Conservation (phyloP, 164 flowering plant genomes). For the Santalum album region DNA sequence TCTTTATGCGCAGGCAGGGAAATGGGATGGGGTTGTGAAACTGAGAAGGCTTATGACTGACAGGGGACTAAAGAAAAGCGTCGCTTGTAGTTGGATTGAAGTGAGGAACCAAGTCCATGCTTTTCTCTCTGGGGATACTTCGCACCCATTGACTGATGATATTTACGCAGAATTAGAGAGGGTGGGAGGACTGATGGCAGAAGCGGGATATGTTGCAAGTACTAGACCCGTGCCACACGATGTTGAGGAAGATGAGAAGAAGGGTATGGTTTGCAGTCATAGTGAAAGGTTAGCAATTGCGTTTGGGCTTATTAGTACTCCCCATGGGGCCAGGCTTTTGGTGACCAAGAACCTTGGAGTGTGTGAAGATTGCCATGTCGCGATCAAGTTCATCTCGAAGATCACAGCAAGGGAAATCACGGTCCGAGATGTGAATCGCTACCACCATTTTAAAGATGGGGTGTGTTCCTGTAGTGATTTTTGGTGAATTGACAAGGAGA, state of each 20-base stretch:
- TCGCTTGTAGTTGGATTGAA: constrained; percentile 44
- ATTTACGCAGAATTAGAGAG: constrained; percentile 35
- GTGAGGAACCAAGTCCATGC: constrained; percentile 33
- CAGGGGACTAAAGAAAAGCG: constrained; percentile 27
- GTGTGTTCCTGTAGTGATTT: constrained; percentile 41
- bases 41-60: constrained; percentile 31
- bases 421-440: constrained; percentile 41
- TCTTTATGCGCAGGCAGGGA: constrained; percentile 44
- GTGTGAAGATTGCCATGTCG: constrained; percentile 51
- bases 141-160: constrained; percentile 29
- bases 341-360: constrained; percentile 40
- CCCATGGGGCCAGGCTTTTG: constrained; percentile 29
- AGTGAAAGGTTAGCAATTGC: constrained; percentile 49
- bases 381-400: constrained; percentile 38
- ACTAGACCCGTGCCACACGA: constrained; percentile 37
- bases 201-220: constrained; percentile 39
- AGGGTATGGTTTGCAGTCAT: constrained; percentile 28
- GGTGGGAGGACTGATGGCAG: constrained; percentile 21
- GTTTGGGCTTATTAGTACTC: constrained; percentile 42
- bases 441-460: constrained; percentile 45
- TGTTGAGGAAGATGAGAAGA: constrained; percentile 49
- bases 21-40: constrained; percentile 41
- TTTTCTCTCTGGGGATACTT: constrained; percentile 37
- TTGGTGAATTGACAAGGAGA: constrained; percentile 22
- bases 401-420: constrained; percentile 36